Evolutionary conservation across 352 stramenopile genomes (phyloP), one percentile per base, ranked within the genome.

Genomic region (Globisporangium mamillatum): DNA sequence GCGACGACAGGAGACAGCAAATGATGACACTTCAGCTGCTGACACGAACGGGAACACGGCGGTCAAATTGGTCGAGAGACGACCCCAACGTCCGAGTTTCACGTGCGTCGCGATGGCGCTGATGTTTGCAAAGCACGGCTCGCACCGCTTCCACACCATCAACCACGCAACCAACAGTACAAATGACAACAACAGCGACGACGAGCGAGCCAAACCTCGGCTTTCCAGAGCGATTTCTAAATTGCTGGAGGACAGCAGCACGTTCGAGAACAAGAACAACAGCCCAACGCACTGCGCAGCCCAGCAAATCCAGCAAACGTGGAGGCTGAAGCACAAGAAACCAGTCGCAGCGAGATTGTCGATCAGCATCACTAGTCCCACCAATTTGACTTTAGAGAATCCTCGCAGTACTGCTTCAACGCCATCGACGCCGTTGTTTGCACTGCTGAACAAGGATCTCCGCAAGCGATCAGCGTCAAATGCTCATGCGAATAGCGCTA

Each of bases 81-180:
- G 56, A 20, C 34, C 36, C 4, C 12, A n/a, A 12, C 25, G 27
- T 14, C 48, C 70, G 0, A 88, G 72, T 61, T 88, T 88, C 55
- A 69, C 75, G 5, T 82, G 74, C 29, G 72, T 72, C 4, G 77
- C 79, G 16, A 82, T 85, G 75, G 63, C 77, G 48, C 56, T 87
- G 27, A 71, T 81, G 65, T 66, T 80, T 55, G 66, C 48, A 12
- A 63, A 48, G 3, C 72, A 71, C 16, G 66, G 66, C 16, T 44
- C 58, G 38, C 75, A 77, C 50, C 75, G 75, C 50, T 66, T 60
- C 8, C 72, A 67, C 41, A 36, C 67, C 44, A 55, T 64, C 34
- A 25, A 52, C 4, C 48, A 52, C 46, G 44, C 22, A 8, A 10
- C 16, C 64, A 32, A 41, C 46, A 36, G 63, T 52, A 14, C 22